These are phyloP conservation scores for Plasmodium adleri DNA, from an alignment of 169 alveolate species.

Conservation along the genomic window DNA sequence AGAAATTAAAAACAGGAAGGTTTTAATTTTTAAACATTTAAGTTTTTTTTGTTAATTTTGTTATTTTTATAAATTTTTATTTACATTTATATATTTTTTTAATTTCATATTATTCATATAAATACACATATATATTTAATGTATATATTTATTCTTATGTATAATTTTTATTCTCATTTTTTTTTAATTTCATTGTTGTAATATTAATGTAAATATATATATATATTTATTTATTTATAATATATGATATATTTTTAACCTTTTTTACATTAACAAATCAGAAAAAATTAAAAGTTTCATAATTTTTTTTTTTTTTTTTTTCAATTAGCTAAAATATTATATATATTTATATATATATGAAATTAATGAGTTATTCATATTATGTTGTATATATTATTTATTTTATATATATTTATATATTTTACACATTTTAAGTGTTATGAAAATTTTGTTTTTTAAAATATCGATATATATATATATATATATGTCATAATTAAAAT, in stretches of 20 bases:
- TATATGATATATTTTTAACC: slow-evolving; percentile 22
- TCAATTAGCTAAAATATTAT: no score
- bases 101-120: slow-evolving; percentile 19
- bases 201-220: slow-evolving; percentile 5
- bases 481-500: slow-evolving; percentile 24
- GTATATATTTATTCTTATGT: slow-evolving; percentile 1
- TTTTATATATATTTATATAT: slow-evolving; percentile 19
- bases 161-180: slow-evolving; percentile 31
- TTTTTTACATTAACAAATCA: slow-evolving; percentile 5
- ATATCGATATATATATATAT: slow-evolving; percentile 15
- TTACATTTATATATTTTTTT: slow-evolving; percentile 17
- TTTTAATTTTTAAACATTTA: slow-evolving; percentile 72
- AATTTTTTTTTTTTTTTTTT: slow-evolving; percentile 6
- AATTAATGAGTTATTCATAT: no score
- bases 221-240: neutral
- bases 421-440: slow-evolving; percentile 12
- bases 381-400: neutral
- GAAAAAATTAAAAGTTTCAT: slow-evolving; percentile 11
- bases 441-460: slow-evolving; percentile 63
- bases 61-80: slow-evolving; percentile 39
- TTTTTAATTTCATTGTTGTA: slow-evolving; percentile 34
- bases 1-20: slow-evolving; percentile 45
- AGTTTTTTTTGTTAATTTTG: slow-evolving; percentile 72
- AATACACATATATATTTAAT: slow-evolving; percentile 40
- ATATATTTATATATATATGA: neutral